phyloP scores from a whole-genome alignment of 1,139 yeast genomes.

The Candida labiduridarum region DNA sequence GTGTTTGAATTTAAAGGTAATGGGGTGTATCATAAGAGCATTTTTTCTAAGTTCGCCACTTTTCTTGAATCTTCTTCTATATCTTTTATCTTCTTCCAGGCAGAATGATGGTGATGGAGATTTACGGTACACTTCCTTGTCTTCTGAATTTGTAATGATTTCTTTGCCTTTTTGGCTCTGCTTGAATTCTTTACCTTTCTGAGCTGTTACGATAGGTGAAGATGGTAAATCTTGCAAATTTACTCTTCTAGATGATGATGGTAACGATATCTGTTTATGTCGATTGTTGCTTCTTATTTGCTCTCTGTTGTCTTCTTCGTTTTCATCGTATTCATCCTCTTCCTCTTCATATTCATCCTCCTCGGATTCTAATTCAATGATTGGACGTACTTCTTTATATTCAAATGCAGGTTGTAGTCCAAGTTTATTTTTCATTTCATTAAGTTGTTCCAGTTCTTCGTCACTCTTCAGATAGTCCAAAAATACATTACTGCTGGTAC shows the following conservation, averaged over 20 bases:
- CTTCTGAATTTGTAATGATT: not conserved
- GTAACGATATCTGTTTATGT: not conserved
- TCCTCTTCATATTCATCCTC: not conserved
- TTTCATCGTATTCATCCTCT: not conserved
- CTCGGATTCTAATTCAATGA: not conserved
- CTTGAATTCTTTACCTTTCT: not conserved
- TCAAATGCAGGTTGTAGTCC: slow-evolving; percentile 12
- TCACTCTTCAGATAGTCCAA: slow-evolving; percentile 6
- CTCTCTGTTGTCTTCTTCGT: not conserved
- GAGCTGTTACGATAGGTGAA: slow-evolving; percentile 7
- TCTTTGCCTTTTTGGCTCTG: not conserved
- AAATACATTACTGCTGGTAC: slow-evolving; percentile 5
- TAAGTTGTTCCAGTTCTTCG: slow-evolving; percentile 2
- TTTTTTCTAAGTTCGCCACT: not conserved
- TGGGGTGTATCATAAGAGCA: slow-evolving; percentile 5
- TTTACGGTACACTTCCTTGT: not conserved
- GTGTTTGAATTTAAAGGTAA: slow-evolving; percentile 4
- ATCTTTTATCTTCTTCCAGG: not conserved
- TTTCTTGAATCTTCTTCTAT: slow-evolving; percentile 1
- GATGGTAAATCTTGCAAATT: slow-evolving; percentile 8
- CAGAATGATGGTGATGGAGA: not conserved
- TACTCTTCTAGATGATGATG: not conserved
- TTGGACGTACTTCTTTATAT: not conserved
- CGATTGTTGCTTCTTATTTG: not conserved
- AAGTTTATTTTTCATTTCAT: slow-evolving; percentile 9